Conservation (phyloP, 2,329 filamentous ascomycete species). For the Aspergillus alliaceus region DNA sequence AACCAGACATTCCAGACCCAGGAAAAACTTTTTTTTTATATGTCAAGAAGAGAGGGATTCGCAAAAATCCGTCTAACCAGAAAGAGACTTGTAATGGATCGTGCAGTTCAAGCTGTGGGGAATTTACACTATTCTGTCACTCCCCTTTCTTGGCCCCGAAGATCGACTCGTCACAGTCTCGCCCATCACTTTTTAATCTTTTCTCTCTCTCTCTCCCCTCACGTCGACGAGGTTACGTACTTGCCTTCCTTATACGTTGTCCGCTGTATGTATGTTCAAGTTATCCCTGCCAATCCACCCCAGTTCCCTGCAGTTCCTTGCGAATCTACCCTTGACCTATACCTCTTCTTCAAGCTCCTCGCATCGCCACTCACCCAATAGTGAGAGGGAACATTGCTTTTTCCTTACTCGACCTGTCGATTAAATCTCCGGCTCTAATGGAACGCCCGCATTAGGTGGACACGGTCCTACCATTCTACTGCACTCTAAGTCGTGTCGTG, state of each 20-base stretch:
- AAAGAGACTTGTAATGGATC: constrained; percentile 3
- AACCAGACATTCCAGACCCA: not conserved
- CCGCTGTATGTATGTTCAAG: not conserved
- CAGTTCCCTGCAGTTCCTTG: not conserved
- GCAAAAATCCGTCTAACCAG: not conserved
- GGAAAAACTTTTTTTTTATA: too few species aligned
- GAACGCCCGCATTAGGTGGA: constrained; percentile 12
- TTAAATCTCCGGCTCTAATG: constrained; percentile 6
- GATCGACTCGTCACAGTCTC: constrained; percentile 22
- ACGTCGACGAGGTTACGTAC: constrained; percentile 3
- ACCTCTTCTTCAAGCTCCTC: constrained; percentile 1
- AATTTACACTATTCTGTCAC: constrained; percentile 10
- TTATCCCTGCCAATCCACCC: not conserved
- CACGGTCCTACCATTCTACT: constrained; percentile 17
- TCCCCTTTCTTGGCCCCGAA: constrained; percentile 17
- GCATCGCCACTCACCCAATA: not conserved
- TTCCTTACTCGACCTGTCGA: constrained; percentile 17
- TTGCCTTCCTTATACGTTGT: not conserved
- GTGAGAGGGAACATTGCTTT: constrained; percentile 7
- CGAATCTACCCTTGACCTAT: not conserved
- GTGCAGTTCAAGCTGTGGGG: constrained; percentile 7
- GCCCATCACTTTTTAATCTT: constrained; percentile 6
- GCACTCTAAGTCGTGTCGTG: constrained; percentile 21
- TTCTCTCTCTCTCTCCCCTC: constrained; percentile 15
- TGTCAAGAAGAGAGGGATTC: not conserved